Base-by-base conservation (phyloP, 148 eudicot genomes). In the Heliamphora exappendiculata region DNA sequence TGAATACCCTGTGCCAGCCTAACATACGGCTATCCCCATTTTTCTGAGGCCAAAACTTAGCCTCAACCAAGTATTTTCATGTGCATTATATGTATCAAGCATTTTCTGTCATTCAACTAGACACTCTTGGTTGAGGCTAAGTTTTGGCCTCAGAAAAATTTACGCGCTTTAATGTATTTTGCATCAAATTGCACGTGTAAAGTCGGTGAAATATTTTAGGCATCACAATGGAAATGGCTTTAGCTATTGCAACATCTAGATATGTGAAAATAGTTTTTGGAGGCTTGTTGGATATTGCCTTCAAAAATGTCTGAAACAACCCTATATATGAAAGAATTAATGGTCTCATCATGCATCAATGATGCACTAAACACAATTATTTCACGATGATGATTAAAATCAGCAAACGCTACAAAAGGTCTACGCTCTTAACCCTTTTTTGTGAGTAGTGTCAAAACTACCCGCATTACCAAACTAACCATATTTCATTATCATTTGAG, bases 261-360 rank as follows among this genome's bases (percentile, higher is more conserved):
- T 67, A 50, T 41, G 29, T 67, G 19, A 67, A 67, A 37, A 41
- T 67, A 3, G 50, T 41, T 26, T 58, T 24, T 26, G 63, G 63
- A 58, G 5, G 6, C 14, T 58, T 26, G 31, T 58, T 58, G n/a
- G 72, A 67, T 29, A 67, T 67, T 37, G 72, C 72, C 31, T 70
- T 20, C 17, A 70, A 70, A 28, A 70, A 28, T 14, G 54, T 70
- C 13, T 70, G 7, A n/a, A 70, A 70, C 64, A 58, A 58, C 64
- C 64, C n/a, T n/a, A n/a, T n/a, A 58, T 19, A 7, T 58, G 64
- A 58, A 58, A 1, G 12, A 9, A 29, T 2, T 7, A n/a, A n/a
- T n/a, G n/a, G 34, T 22, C 22, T 58, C 64, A 22, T 58, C 17
- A 58, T 58, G 22, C 33, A 58, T 58, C 11, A 58, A 7, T 22